A percentile compares a stretch with the other conserved stretches of the same genome.
These are phyloP conservation scores for Ceratocystis papillata DNA, from an alignment of 2,329 filamentous ascomycete genomes.

Conservation along the genomic window DNA sequence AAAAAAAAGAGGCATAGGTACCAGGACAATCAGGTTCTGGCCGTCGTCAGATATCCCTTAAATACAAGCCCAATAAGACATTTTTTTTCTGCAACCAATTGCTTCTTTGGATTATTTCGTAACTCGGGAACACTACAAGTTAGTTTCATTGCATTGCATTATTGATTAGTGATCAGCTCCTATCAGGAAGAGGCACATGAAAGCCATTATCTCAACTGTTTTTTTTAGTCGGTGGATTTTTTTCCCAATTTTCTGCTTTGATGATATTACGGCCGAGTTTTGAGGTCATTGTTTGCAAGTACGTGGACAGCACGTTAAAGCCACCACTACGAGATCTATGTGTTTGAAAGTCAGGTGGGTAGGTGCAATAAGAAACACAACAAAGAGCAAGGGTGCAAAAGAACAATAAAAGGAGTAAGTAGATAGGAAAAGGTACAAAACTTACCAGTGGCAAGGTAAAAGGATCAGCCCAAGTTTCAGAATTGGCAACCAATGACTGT, in stretches of 20 bases:
- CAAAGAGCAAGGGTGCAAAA: background rate
- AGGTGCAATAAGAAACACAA: background rate
- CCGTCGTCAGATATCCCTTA: no score
- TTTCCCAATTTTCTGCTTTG: background rate
- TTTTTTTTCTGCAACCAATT: background rate
- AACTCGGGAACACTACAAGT: no score
- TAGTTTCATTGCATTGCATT: background rate
- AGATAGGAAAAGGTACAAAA: background rate
- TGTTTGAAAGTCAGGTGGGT: constrained; percentile 7
- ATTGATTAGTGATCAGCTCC: background rate
- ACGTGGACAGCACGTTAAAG: background rate
- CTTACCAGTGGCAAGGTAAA: background rate
- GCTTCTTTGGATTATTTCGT: background rate
- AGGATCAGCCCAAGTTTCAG: background rate
- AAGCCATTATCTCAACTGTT: background rate
- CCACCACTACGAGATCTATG: no score
- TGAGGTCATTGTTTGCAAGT: background rate
- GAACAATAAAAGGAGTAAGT: background rate
- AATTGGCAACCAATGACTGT: background rate
- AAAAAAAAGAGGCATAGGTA: background rate
- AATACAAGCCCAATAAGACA: background rate
- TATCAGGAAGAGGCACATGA: constrained; percentile 7
- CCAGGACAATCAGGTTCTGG: no score
- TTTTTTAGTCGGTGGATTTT: background rate
- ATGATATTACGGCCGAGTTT: constrained; percentile 3